Evolutionary conservation across 345 rosid species (phyloP), one percentile per base, ranked within the genome.

Genomic region (Aquilaria sinensis): DNA sequence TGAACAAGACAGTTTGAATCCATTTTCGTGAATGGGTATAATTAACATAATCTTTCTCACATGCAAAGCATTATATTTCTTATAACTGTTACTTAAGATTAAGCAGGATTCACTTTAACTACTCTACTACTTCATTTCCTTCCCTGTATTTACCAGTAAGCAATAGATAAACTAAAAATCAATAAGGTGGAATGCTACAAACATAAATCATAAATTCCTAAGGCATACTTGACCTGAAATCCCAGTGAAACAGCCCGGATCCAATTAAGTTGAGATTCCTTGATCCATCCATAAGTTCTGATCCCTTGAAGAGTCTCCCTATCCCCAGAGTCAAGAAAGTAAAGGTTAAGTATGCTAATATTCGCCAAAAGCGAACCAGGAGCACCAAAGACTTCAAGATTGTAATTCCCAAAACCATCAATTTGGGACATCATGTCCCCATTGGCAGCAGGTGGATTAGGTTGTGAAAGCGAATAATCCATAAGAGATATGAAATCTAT

Each of bases 301-400:
- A 51, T 61, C 65, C 96, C 96, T 73, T 71, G 77, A 63, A 84
- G 77, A 51, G 53, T 68, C 57, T 80, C 96, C 75, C 85, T 81
- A 66, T 84, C 89, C 53, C 98, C 98, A 60, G 89, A 87, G 51
- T 92, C 98, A 52, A 92, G 89, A 73, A 92, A 89, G 82, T 63
- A 85, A 41, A 92, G 93, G 80, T 85, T 82, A 67, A 92, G 82
- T 65, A 87, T 67, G 43, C 93, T 87, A 70, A 60, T 82, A 66
- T 92, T 89, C 7, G 88, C 88, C 70, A 87, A 63, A 51, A 45
- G 57, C 0, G 98, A 92, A 73, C 98, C 93, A 33, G 91, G 78
- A 30, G 96, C 85, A 72, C 98, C 96, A 58, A 84, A 70, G 31
- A 87, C 82, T 50, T 65, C 63, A 51, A 89, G 76, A 46, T 74